These are phyloP conservation scores for Eucalyptus brandiana DNA, from an alignment of 345 rosid species.

Conservation along the genomic window DNA sequence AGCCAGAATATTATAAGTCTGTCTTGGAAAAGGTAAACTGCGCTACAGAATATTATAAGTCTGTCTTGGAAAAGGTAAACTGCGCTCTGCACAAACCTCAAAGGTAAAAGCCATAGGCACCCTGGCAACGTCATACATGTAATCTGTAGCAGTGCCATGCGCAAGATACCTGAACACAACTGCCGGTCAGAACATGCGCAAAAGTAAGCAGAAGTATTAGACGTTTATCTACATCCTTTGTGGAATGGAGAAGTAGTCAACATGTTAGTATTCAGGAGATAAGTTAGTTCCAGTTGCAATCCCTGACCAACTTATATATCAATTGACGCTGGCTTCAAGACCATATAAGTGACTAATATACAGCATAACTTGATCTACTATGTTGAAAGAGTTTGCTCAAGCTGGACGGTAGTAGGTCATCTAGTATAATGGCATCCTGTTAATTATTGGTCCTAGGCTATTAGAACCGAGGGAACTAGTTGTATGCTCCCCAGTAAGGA, in stretches of 20 bases:
- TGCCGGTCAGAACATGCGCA: neutral
- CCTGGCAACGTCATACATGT: constrained; percentile 70
- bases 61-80: neutral
- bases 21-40: no score
- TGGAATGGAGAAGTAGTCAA: neutral
- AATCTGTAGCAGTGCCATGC: constrained; percentile 97
- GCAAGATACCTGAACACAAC: constrained; percentile 64
- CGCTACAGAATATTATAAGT: neutral
- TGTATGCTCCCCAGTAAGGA: neutral
- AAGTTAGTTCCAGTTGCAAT: neutral
- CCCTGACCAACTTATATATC: neutral
- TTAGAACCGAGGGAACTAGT: neutral
- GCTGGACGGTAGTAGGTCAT: neutral
- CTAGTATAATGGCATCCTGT: neutral
- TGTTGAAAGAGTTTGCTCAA: neutral
- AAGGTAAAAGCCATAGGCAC: constrained; percentile 98
- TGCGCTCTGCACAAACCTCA: constrained; percentile 53
- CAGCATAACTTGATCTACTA: neutral
- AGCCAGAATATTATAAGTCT: neutral
- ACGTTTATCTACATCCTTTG: neutral
- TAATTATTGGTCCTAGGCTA: neutral
- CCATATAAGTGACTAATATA: neutral
- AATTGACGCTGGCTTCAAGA: neutral
- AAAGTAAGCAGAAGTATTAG: neutral
- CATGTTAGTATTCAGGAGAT: neutral